These are phyloP conservation scores for Telfairia occidentalis DNA, from an alignment of 331 rosid species.

Conservation along the genomic window DNA sequence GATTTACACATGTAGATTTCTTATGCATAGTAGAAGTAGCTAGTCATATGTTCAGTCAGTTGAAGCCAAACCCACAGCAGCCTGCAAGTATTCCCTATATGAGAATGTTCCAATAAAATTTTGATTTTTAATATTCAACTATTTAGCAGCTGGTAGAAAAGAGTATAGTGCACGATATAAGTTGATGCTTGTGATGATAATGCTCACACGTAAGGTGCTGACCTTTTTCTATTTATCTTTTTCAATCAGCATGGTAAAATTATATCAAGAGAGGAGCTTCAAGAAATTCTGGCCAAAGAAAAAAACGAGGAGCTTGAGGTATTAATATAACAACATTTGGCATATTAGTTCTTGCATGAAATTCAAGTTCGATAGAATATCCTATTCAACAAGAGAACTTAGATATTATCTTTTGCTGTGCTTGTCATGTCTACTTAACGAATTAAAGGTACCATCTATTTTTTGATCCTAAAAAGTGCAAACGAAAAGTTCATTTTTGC, in stretches of 20 bases:
- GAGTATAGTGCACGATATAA: neutral
- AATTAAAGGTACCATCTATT: too few species aligned
- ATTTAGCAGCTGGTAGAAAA: neutral
- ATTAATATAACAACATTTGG: slow-evolving; percentile 13
- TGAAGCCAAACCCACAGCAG: neutral
- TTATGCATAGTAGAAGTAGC: neutral
- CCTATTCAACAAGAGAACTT: neutral
- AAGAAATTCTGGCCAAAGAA: slow-evolving; percentile 50
- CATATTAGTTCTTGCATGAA: neutral
- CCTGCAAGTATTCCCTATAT: neutral
- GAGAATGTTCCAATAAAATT: neutral
- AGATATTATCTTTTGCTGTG: neutral
- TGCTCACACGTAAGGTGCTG: neutral
- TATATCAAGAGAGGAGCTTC: slow-evolving; percentile 79
- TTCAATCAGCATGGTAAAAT: slow-evolving; percentile 67
- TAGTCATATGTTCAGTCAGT: neutral
- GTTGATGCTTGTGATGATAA: slow-evolving; percentile 7
- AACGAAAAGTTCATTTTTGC: too few species aligned
- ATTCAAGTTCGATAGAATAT: slow-evolving; percentile 5
- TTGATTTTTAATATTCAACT: neutral
- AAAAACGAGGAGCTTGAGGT: slow-evolving; percentile 75
- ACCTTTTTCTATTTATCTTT: slow-evolving; percentile 17
- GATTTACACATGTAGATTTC: neutral
- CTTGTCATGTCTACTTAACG: neutral
- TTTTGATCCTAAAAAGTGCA: too few species aligned